phyloP scores from a whole-genome alignment of 2,329 filamentous ascomycete genomes.

The Fusarium metavorans region DNA sequence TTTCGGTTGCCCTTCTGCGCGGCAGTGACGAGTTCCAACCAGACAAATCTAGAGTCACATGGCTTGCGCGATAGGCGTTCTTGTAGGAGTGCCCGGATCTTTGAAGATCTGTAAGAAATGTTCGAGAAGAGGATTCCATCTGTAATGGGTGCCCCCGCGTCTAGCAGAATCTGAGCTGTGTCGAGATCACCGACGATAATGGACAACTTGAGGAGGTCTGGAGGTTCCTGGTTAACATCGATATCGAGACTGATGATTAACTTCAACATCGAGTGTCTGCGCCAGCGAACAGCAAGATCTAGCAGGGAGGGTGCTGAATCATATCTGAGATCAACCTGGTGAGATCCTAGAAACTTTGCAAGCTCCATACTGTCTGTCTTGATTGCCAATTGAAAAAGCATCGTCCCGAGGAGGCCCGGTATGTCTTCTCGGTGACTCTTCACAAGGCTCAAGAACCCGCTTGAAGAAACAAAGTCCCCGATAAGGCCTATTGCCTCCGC shows the following conservation, averaged over 20 bases:
- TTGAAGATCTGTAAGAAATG: background rate
- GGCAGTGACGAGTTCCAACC: background rate
- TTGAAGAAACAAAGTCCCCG: background rate
- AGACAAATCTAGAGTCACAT: too few relatives aligned
- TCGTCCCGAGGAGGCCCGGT: background rate
- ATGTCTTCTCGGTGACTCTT: background rate
- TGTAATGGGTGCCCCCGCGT: background rate
- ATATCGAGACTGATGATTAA: background rate
- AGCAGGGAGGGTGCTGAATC: too few relatives aligned
- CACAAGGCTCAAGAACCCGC: background rate
- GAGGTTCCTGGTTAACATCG: background rate
- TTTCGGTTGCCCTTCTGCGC: background rate
- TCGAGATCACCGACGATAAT: too few relatives aligned
- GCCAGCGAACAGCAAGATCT: accelerated
- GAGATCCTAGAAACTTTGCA: background rate
- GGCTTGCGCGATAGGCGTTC: too few relatives aligned
- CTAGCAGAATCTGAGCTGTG: too few relatives aligned
- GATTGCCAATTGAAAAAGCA: background rate
- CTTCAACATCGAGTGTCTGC: background rate
- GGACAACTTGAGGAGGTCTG: too few relatives aligned
- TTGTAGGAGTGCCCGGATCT: background rate
- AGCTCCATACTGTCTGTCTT: background rate
- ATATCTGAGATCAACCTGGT: background rate
- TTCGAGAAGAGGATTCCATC: accelerated
- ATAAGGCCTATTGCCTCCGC: background rate